Base-by-base conservation (phyloP, 345 rosid species). In the Noccaea bulbosa region DNA sequence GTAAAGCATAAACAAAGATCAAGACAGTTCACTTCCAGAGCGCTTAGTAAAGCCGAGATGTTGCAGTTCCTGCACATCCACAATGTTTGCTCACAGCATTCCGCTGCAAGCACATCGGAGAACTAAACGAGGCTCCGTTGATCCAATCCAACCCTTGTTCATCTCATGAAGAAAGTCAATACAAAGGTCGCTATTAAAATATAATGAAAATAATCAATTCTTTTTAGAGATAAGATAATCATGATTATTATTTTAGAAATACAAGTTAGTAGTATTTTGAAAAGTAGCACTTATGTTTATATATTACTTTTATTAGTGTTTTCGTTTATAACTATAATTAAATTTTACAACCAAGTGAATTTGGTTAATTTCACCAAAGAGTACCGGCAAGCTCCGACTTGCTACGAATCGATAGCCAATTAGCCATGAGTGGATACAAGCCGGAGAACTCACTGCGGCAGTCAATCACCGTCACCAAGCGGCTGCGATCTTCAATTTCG, bases 91-190 rank as follows among this genome's bases (percentile, higher is more conserved):
- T 17, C 20, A 17, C 20, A 17, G 20, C 20, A 17, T 17, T 17
- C 20, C 20, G 20, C 20, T 17, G 20, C 20, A 17, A 17, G 20
- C 20, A 17, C 20, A 17, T 17, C 20, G 82, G 10, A 87, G 84
- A 80, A 80, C 70, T 40, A 73, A 80, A 75, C 83, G 84, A 67
- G 87, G 77, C 48, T 79, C 91, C 1, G 90, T 95, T 57, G 97
- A 95, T 81, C 97, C 20, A 17, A 17, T 17, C 20, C 97, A 51
- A 80, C 93, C 38, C 91, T 85, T 77, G 86, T 88, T 67, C 76
- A 83, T 32, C 85, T 95, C 33, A 84, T 90, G 84, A 95, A 86
- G 74, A 92, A 95, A 79, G 89, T 92, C 53, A 95, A 92, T 71
- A 60, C 65, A 16, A 95, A 95, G 80, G 99, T 94, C 86, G 71